Conservation (phyloP, 495 filamentous ascomycete genomes). For the Evernia prunastri region DNA sequence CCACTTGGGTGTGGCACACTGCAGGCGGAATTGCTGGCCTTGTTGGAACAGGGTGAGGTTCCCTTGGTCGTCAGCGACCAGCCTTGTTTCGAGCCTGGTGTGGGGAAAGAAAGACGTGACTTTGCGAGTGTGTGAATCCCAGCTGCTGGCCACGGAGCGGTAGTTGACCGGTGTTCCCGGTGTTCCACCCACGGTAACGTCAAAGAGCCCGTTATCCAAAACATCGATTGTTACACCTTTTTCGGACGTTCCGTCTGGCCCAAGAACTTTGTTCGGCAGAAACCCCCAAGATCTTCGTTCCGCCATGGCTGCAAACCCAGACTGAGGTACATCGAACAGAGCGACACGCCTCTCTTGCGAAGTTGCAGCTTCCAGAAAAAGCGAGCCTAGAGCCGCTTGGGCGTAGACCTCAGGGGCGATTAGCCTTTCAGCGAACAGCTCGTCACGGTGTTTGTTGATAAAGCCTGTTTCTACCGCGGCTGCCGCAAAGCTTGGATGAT, state of each 20-base stretch:
- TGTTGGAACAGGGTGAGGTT: constrained; percentile 75
- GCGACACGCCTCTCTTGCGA: constrained; percentile 23
- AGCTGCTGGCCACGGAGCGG: constrained; percentile 40
- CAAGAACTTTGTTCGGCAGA: constrained; percentile 29
- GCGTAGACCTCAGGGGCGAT: constrained; percentile 63
- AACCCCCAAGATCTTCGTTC: constrained; percentile 55
- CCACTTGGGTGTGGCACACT: constrained; percentile 65
- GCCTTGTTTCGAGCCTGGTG: constrained; percentile 71
- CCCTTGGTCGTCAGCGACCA: constrained; percentile 56
- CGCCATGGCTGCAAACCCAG: constrained; percentile 50
- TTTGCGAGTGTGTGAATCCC: constrained; percentile 33
- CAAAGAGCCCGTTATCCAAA: constrained; percentile 54
- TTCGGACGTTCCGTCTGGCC: constrained; percentile 31
- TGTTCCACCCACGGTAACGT: constrained; percentile 52
- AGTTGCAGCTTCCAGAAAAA: constrained; percentile 43
- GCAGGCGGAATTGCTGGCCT: constrained; percentile 68
- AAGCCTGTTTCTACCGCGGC: constrained; percentile 95
- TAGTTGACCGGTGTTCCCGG: constrained; percentile 32
- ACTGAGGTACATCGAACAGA: constrained; percentile 28
- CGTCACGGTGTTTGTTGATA: constrained; percentile 76
- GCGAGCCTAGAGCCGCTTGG: constrained; percentile 70
- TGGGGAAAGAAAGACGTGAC: constrained; percentile 62
- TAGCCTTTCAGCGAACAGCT: constrained; percentile 54
- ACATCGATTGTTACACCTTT: constrained; percentile 65
- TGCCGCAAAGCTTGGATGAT: constrained; percentile 70